Percentiles rank a stretch among this genome's conserved stretches.
Evolutionary conservation across 768 basidiomycete genomes (phyloP).

Genomic region (Lentinus brumalis): DNA sequence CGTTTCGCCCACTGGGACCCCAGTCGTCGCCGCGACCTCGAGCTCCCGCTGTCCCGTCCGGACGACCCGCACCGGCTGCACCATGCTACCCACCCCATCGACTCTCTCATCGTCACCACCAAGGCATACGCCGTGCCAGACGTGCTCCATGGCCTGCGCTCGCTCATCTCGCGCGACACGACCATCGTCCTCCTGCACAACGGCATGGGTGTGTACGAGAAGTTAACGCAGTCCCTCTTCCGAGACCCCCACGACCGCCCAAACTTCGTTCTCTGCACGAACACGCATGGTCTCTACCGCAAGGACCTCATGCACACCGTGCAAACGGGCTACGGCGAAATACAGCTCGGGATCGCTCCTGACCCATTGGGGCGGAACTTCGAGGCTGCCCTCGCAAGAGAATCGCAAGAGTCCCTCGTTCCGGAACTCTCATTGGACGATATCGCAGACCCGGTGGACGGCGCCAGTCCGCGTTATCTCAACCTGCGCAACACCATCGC

Average conservation of each 20-base stretch:
- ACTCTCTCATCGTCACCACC: constrained; percentile 79
- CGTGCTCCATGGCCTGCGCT: constrained; percentile 59
- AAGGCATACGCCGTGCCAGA: constrained; percentile 70
- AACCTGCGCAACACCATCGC: constrained; percentile 71
- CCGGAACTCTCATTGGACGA: constrained; percentile 53
- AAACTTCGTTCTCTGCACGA: constrained; percentile 82
- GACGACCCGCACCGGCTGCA: not conserved
- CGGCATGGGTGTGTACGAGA: constrained; percentile 91
- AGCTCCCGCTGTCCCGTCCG: not conserved
- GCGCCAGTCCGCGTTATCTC: constrained; percentile 45
- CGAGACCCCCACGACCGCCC: constrained; percentile 74
- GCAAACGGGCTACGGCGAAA: constrained; percentile 67
- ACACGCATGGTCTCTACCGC: constrained; percentile 76
- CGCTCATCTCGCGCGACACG: constrained; percentile 62
- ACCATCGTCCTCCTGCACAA: constrained; percentile 95
- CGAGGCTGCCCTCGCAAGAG: constrained; percentile 45
- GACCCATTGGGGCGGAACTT: constrained; percentile 65
- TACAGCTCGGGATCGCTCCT: constrained; percentile 81
- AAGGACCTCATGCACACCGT: constrained; percentile 56
- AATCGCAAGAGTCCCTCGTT: constrained; percentile 32
- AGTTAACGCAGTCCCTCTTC: constrained; percentile 67
- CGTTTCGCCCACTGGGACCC: constrained; percentile 21
- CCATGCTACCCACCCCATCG: constrained; percentile 43
- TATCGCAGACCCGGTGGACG: constrained; percentile 41
- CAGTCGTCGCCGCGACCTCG: constrained; percentile 10